Conservation (phyloP, 2,329 filamentous ascomycete species). For the Monosporascus sp. region DNA sequence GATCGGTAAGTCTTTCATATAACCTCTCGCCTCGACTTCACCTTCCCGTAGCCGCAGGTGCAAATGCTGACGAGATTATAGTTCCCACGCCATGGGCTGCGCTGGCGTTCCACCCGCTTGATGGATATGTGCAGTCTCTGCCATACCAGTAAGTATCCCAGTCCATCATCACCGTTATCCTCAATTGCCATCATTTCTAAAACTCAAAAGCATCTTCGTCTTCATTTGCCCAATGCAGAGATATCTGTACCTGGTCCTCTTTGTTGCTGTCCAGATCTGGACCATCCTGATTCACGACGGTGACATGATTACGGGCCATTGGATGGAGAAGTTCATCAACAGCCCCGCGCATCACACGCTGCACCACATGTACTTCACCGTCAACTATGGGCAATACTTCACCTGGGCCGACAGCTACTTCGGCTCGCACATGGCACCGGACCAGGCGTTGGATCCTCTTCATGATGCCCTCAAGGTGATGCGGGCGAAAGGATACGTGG, state of each 20-base stretch:
- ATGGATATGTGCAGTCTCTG: slow-evolving; percentile 40
- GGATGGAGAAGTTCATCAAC: slow-evolving; percentile 42
- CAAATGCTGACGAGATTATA: slow-evolving; percentile 9
- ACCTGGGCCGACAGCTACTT: slow-evolving; percentile 42
- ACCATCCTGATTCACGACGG: slow-evolving; percentile 45
- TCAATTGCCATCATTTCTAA: too few species aligned
- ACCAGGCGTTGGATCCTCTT: slow-evolving; percentile 37
- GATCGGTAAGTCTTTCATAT: slow-evolving; percentile 22
- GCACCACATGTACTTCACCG: slow-evolving; percentile 45
- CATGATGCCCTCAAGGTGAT: slow-evolving; percentile 39
- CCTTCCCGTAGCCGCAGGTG: not conserved
- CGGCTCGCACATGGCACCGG: slow-evolving; percentile 38
- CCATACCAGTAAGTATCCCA: slow-evolving; percentile 37
- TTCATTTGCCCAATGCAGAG: slow-evolving; percentile 42
- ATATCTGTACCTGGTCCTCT: slow-evolving; percentile 39
- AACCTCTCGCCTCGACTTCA: too few species aligned
- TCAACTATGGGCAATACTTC: slow-evolving; percentile 46
- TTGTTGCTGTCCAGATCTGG: slow-evolving; percentile 41
- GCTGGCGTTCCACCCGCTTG: slow-evolving; percentile 42
- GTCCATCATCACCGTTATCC: slow-evolving; percentile 3
- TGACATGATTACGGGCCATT: slow-evolving; percentile 43
- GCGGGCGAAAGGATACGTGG: slow-evolving; percentile 38
- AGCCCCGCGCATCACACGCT: slow-evolving; percentile 43
- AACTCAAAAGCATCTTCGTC: slow-evolving; percentile 30
- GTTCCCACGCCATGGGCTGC: slow-evolving; percentile 43